Conservation (phyloP, 139 green algal genomes). For the Tetradesmus obliquus region DNA sequence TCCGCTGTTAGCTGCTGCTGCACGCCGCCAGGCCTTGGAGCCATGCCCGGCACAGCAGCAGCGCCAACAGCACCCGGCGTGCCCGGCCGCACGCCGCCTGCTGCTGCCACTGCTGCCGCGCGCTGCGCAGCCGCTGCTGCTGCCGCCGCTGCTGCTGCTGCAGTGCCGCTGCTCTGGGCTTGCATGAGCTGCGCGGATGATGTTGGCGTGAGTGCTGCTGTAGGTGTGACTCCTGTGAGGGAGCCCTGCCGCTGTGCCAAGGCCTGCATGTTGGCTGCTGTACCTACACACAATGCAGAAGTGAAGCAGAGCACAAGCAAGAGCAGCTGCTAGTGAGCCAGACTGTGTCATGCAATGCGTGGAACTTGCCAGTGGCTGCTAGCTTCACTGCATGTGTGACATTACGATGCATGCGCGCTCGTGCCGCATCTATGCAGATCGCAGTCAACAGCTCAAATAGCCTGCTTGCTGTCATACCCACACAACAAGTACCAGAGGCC, state of each 20-base stretch:
- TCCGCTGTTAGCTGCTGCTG: constrained; percentile 7
- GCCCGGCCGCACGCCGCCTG: constrained; percentile 1
- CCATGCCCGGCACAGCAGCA: constrained; percentile 4
- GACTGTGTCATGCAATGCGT: too few species aligned
- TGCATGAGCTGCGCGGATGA: constrained; percentile 34
- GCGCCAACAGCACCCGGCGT: not conserved
- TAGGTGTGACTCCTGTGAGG: not conserved
- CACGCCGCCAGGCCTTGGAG: not conserved
- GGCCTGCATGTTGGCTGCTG: constrained; percentile 17
- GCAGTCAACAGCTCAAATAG: too few species aligned
- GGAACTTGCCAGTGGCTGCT: too few species aligned
- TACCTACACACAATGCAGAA: not conserved
- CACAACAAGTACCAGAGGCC: not conserved
- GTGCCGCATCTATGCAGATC: too few species aligned
- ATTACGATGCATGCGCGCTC: too few species aligned
- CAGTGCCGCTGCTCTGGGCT: not conserved
- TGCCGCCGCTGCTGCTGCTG: constrained; percentile 10
- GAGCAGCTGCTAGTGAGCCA: not conserved
- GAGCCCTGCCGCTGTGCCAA: constrained; percentile 12
- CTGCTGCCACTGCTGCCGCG: not conserved
- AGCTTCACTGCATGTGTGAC: too few species aligned
- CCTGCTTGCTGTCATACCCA: too few species aligned
- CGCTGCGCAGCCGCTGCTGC: constrained; percentile 28
- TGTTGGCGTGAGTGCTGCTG: not conserved
- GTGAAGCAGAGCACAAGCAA: not conserved